phyloP scores from a whole-genome alignment of 495 filamentous ascomycete species.

The Cryomyces antarcticus region DNA sequence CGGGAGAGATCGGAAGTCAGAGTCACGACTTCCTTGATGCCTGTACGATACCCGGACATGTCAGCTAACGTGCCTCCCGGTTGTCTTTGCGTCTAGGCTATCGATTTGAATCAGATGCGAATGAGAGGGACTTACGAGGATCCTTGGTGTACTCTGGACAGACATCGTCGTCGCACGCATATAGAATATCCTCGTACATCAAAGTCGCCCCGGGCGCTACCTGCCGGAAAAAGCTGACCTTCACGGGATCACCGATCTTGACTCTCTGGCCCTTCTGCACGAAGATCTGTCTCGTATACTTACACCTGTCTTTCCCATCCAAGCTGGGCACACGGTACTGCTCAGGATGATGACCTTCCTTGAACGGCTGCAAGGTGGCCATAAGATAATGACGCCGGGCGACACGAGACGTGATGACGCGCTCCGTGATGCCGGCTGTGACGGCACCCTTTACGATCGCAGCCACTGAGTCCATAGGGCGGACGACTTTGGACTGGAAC shows the following conservation, averaged over 20 bases:
- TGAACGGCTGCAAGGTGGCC: slow-evolving; percentile 96
- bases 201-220: slow-evolving; percentile 92
- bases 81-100: background rate
- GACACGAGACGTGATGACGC: slow-evolving; percentile 88
- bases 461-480: slow-evolving; percentile 59
- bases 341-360: slow-evolving; percentile 94
- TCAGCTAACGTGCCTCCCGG: slow-evolving; percentile 1
- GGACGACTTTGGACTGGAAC: slow-evolving; percentile 58
- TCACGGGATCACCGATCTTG: slow-evolving; percentile 97
- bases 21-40: slow-evolving; percentile 98
- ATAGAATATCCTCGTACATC: slow-evolving; percentile 98
- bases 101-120: background rate
- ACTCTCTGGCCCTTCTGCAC: slow-evolving; percentile 97
- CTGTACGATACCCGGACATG: slow-evolving; percentile 23
- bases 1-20: slow-evolving; percentile 90
- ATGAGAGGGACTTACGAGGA: slow-evolving; percentile 54
- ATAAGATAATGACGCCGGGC: slow-evolving; percentile 98
- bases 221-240: slow-evolving; percentile 96
- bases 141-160: slow-evolving; percentile 99
- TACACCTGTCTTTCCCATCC: slow-evolving; percentile 94
- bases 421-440: slow-evolving; percentile 84
- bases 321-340: slow-evolving; percentile 92
- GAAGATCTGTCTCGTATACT: slow-evolving; percentile 96
- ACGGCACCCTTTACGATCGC: slow-evolving; percentile 62
- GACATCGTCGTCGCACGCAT: slow-evolving; percentile 94